A percentile compares a stretch with the other conserved stretches of the same genome.
These are phyloP conservation scores for Fusarium duplospermum DNA, from an alignment of 2,329 filamentous ascomycete genomes.

Conservation along the genomic window DNA sequence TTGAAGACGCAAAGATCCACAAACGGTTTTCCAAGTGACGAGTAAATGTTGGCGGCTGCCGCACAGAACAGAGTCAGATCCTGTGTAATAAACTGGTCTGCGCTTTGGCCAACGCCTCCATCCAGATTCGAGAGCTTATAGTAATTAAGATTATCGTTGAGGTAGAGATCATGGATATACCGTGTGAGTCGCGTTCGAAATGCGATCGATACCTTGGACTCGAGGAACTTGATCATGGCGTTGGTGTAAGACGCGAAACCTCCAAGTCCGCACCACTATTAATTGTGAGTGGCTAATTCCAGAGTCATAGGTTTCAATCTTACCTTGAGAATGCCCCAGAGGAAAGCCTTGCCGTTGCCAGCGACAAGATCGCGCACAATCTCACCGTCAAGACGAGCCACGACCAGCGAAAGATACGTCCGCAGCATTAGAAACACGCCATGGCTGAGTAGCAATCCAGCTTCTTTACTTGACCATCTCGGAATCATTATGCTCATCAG, in stretches of 20 bases:
- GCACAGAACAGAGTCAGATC: constrained; percentile 96
- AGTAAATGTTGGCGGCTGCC: constrained; percentile 91
- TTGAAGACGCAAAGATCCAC: constrained; percentile 99
- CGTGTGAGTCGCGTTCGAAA: constrained; percentile 94
- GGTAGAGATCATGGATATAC: constrained; percentile 96
- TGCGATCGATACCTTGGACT: constrained; percentile 97
- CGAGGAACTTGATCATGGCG: constrained; percentile 98
- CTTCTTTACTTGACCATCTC: constrained; percentile 94
- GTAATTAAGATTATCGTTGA: constrained; percentile 95
- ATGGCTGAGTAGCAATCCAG: constrained; percentile 88
- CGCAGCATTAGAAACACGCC: constrained; percentile 89
- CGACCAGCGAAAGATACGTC: constrained; percentile 93
- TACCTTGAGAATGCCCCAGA: constrained; percentile 87
- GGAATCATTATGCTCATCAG: constrained; percentile 98
- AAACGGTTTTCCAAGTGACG: constrained; percentile 95
- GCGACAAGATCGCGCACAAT: constrained; percentile 97
- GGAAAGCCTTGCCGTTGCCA: constrained; percentile 88
- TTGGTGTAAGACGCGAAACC: constrained; percentile 97
- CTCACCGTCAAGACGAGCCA: constrained; percentile 92
- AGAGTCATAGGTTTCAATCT: constrained; percentile 11
- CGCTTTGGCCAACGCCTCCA: constrained; percentile 89
- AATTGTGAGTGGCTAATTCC: constrained; percentile 3
- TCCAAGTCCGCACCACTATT: constrained; percentile 89
- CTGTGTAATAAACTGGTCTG: constrained; percentile 97
- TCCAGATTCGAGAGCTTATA: constrained; percentile 96